Evolutionary conservation across 106 monocot genomes (phyloP).

Genomic region (Dendrobium catenatum): DNA sequence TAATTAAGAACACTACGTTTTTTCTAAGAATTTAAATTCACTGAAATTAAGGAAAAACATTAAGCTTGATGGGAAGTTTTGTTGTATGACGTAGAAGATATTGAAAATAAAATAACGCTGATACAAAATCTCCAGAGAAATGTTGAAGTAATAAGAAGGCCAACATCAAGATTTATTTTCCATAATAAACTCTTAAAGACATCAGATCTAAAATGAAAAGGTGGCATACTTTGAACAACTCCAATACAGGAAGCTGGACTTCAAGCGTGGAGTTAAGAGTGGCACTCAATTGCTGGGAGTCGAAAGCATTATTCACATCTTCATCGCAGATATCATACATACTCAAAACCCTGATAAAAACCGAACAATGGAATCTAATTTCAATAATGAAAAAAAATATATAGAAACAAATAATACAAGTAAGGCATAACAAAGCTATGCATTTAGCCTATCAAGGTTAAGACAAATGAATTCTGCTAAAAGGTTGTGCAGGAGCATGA

Average conservation of each 20-base stretch:
- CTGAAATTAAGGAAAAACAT: not conserved
- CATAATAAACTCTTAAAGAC: not conserved
- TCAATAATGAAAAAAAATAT: not conserved
- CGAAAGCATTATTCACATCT: constrained; percentile 39
- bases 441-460: not conserved
- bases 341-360: constrained; percentile 52
- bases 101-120: not conserved
- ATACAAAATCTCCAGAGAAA: not conserved
- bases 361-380: not conserved
- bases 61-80: not conserved
- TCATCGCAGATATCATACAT: constrained; percentile 68
- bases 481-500: not conserved
- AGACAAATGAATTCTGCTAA: not conserved
- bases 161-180: not conserved
- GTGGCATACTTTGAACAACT: constrained; percentile 70
- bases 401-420: not conserved
- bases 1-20: not conserved
- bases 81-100: not conserved
- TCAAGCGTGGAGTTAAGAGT: constrained; percentile 25
- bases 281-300: constrained; percentile 14
- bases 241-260: constrained; percentile 64
- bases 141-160: not conserved
- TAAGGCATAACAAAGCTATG: not conserved
- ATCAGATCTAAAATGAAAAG: not conserved
- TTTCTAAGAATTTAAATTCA: not conserved